phyloP scores from a whole-genome alignment of 495 filamentous ascomycete species.

The Cladorrhinum samala region DNA sequence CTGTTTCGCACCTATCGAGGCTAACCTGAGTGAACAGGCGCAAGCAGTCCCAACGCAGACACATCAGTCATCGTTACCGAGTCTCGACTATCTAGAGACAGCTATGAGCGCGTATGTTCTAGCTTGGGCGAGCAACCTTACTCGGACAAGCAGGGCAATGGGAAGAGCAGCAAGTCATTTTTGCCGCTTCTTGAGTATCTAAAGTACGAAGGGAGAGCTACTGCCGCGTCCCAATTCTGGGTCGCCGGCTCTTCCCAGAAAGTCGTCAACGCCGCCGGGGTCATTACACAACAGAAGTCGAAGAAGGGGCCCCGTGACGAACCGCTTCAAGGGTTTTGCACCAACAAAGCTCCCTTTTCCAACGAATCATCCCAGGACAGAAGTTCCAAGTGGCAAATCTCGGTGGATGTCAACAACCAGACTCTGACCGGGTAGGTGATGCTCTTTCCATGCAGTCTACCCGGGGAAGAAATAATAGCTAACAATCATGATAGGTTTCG shows the following conservation, averaged over 20 bases:
- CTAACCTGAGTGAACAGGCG: too few relatives aligned
- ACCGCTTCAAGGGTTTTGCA: conserved; percentile 35
- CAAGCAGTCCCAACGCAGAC: conserved; percentile 29
- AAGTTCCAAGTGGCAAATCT: conserved; percentile 37
- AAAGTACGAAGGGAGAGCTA: conserved; percentile 21
- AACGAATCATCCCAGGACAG: conserved; percentile 33
- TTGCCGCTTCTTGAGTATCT: conserved; percentile 38
- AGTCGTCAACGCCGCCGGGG: conserved; percentile 7
- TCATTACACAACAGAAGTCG: neutral
- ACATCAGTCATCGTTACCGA: conserved; percentile 38
- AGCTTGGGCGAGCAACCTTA: conserved; percentile 40
- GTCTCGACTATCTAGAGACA: conserved; percentile 10
- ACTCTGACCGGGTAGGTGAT: conserved; percentile 37
- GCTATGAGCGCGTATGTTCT: conserved; percentile 7
- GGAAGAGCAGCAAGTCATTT: conserved; percentile 2
- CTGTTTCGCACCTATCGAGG: too few relatives aligned
- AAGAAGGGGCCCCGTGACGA: too few relatives aligned
- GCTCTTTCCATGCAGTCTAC: neutral
- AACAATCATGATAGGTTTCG: conserved; percentile 31
- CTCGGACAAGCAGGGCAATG: conserved; percentile 27
- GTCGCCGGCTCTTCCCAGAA: conserved; percentile 20
- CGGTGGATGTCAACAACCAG: conserved; percentile 38
- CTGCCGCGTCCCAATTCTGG: conserved; percentile 31
- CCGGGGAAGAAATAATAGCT: neutral
- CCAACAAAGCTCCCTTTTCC: conserved; percentile 42